Conservation (phyloP, 2,329 filamentous ascomycete species). For the Xylaria multiplex region DNA sequence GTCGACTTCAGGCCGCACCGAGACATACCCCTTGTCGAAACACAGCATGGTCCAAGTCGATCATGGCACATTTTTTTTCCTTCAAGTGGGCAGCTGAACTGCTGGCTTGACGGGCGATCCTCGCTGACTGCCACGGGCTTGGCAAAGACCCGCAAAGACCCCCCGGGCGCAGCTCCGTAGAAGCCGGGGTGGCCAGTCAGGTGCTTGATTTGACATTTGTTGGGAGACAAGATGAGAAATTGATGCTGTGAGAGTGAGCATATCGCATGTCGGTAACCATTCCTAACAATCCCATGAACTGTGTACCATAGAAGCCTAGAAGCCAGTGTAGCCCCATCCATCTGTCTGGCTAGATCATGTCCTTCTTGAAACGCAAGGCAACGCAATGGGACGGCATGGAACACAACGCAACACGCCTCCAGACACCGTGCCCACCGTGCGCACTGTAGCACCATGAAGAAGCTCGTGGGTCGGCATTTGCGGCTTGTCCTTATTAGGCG, state of each 20-base stretch:
- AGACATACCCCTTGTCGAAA: constrained; percentile 33
- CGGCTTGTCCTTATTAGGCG: constrained; percentile 19
- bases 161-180: constrained; percentile 30
- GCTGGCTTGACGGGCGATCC: constrained; percentile 30
- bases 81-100: constrained; percentile 32
- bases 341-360: background rate
- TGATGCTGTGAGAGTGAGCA: background rate
- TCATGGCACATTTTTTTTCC: constrained; percentile 21
- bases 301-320: too few species aligned
- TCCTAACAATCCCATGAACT: constrained; percentile 2
- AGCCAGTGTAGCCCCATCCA: background rate
- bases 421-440: constrained; percentile 20
- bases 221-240: background rate
- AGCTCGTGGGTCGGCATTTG: constrained; percentile 13
- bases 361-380: background rate
- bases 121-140: constrained; percentile 32
- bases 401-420: constrained; percentile 11
- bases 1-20: constrained; percentile 20
- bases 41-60: constrained; percentile 32
- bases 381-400: background rate
- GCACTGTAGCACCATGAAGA: constrained; percentile 20
- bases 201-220: constrained; percentile 6
- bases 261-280: constrained; percentile 4
- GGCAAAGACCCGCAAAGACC: constrained; percentile 22
- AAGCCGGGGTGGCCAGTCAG: constrained; percentile 3